These are phyloP conservation scores for Cladochytrium replicatum DNA, from an alignment of 192 early-diverging fungal genomes.

Conservation along the genomic window DNA sequence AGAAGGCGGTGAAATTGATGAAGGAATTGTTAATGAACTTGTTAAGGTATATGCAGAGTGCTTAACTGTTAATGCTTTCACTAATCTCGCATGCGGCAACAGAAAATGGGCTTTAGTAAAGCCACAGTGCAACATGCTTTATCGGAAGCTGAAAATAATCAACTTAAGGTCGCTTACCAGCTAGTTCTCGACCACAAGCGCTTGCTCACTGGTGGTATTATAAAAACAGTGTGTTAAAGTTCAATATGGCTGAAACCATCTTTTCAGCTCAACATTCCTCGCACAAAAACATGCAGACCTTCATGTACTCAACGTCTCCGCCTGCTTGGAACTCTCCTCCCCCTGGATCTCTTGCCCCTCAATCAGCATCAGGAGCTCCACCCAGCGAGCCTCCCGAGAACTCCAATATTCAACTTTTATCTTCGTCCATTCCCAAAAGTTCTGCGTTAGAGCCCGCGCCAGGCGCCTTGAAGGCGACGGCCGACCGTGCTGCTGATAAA, in stretches of 20 bases:
- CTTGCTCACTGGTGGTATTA: slow-evolving; percentile 11
- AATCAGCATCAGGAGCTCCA: no score
- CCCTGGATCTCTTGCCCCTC: no score
- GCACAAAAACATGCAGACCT: slow-evolving; percentile 50
- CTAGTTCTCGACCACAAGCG: slow-evolving; percentile 78
- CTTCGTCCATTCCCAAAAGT: slow-evolving; percentile 43
- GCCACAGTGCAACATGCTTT: slow-evolving; percentile 67
- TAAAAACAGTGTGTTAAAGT: slow-evolving; percentile 2
- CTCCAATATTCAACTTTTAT: slow-evolving; percentile 26
- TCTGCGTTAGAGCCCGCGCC: no score
- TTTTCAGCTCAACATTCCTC: slow-evolving; percentile 25
- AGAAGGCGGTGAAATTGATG: slow-evolving; percentile 65
- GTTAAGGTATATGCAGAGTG: slow-evolving; percentile 38
- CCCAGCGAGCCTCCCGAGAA: slow-evolving; percentile 4
- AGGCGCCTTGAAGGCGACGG: no score
- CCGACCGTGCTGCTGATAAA: no score
- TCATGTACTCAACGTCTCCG: slow-evolving; percentile 52
- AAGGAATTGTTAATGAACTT: slow-evolving; percentile 69
- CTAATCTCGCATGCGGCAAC: not conserved
- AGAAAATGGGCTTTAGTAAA: slow-evolving; percentile 66
- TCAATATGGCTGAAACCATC: slow-evolving; percentile 5
- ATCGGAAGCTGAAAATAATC: slow-evolving; percentile 78
- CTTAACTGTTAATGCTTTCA: not conserved
- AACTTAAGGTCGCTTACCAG: slow-evolving; percentile 94
- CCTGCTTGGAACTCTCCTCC: slow-evolving; percentile 61